Conservation (phyloP, 495 filamentous ascomycete genomes). For the Trichoderma reesei region DNA sequence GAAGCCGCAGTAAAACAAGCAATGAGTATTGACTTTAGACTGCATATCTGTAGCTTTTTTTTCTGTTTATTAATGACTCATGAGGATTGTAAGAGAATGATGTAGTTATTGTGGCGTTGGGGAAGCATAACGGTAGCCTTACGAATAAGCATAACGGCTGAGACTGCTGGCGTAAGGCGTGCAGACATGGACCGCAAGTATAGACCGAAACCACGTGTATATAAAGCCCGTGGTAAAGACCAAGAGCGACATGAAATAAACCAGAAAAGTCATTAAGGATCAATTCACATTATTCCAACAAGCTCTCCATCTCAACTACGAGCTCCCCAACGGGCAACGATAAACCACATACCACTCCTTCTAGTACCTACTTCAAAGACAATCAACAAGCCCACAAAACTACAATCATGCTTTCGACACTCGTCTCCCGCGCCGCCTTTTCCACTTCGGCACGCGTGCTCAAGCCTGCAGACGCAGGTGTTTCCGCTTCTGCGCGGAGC, state of each 20-base stretch:
- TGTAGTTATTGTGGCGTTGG: neutral
- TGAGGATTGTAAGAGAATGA: neutral
- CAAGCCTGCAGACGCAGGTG: neutral
- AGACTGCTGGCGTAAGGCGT: neutral
- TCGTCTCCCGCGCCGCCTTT: neutral
- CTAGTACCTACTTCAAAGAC: too few species aligned
- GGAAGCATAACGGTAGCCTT: neutral
- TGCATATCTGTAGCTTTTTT: neutral
- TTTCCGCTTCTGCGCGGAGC: neutral
- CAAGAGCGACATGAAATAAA: neutral
- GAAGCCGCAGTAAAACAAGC: neutral
- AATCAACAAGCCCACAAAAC: too few species aligned
- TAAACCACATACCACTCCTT: neutral
- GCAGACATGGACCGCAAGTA: neutral
- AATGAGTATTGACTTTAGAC: neutral
- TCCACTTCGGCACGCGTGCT: neutral
- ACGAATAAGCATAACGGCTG: conserved; percentile 4
- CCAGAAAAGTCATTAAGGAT: neutral
- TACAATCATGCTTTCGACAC: neutral
- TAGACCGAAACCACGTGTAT: neutral
- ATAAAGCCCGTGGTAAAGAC: neutral
- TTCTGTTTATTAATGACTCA: neutral
- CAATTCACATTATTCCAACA: neutral
- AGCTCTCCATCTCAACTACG: neutral
- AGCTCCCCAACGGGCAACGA: neutral